Evolutionary conservation across 371 early-diverging fungal species (phyloP), one percentile per base, ranked within the genome.

Genomic region (Mucor irregularis): DNA sequence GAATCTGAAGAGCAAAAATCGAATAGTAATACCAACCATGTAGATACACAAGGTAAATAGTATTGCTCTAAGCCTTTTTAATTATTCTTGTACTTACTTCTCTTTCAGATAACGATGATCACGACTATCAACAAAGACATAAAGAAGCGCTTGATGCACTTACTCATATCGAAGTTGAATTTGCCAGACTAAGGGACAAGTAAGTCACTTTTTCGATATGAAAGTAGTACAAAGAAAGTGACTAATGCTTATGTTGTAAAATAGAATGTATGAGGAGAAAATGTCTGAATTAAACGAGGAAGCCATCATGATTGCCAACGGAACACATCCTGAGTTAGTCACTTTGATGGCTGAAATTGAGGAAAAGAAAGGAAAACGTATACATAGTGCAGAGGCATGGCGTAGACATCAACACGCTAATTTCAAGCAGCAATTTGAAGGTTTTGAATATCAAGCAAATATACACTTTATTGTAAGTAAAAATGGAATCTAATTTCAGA

Each of bases 261-360:
- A 8, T 24, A 84, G 83, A 61, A 81, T 84, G 79, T 84, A 82
- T 28, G 74, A 81, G 53, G 85, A 84, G 51, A 80, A 78, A 26
- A 76, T 82, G 79, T 51, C 61, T 0, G 85, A 84, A 46, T 55
- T 84, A 21, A 81, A 82, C 39, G 66, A 78, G 44, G 85, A 84
- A 55, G 81, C 81, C 2, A 64, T 73, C 0, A 78, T 82, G 80
- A 82, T 84, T 37, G 78, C 79, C 4, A 68, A 75, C 52, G 85
- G 85, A 5, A 80, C 84, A 44, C 84, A 84, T 51, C 85, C 85
- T 0, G 85, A 82, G 40, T 59, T 84, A 25, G 63, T 79, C 3
- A 66, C 79, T 24, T 62, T 82, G 35, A 80, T 82, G 81, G 72
- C 74, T 39, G 76, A 81, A 31, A 84, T 84, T 48, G 82, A 81